A percentile compares a stretch with the other conserved stretches of the same genome.
These are phyloP conservation scores for Neonectria ditissima DNA, from an alignment of 2,329 filamentous ascomycete species.

Conservation along the genomic window DNA sequence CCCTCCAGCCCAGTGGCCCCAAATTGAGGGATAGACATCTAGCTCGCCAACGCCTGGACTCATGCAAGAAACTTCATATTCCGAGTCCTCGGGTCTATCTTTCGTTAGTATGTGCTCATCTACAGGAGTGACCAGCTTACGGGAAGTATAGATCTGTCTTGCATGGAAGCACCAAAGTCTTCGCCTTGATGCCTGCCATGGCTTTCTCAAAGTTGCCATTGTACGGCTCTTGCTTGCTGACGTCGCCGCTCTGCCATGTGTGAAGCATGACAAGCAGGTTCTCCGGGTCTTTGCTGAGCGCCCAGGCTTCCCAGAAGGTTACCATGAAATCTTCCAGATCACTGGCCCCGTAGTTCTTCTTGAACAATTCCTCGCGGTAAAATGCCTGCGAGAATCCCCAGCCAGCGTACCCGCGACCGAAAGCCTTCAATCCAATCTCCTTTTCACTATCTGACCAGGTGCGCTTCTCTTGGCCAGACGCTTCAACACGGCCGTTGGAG, in stretches of 20 bases:
- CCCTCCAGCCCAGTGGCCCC: slow-evolving; percentile 70
- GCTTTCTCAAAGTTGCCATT: slow-evolving; percentile 74
- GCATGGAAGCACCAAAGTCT: slow-evolving; percentile 75
- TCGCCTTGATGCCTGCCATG: slow-evolving; percentile 77
- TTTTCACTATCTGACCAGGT: slow-evolving; percentile 57
- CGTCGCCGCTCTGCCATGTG: slow-evolving; percentile 82
- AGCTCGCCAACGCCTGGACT: slow-evolving; percentile 48
- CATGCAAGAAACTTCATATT: slow-evolving; percentile 74
- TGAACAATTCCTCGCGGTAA: slow-evolving; percentile 78
- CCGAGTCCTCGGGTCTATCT: slow-evolving; percentile 74
- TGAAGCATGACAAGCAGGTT: slow-evolving; percentile 81
- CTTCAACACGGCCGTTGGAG: slow-evolving; percentile 43
- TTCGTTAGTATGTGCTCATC: not conserved
- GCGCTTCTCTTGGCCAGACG: slow-evolving; percentile 32
- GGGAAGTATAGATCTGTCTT: slow-evolving; percentile 87
- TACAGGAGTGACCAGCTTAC: slow-evolving; percentile 12
- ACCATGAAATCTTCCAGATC: slow-evolving; percentile 79
- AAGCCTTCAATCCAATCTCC: slow-evolving; percentile 69
- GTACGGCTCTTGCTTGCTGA: slow-evolving; percentile 76
- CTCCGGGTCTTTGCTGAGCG: slow-evolving; percentile 78
- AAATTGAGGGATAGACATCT: slow-evolving; percentile 55
- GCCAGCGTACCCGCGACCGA: slow-evolving; percentile 81
- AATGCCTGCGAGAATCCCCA: slow-evolving; percentile 87
- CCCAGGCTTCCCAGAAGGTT: slow-evolving; percentile 82
- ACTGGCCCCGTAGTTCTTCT: slow-evolving; percentile 72